phyloP scores from a whole-genome alignment of 108 stramenopile genomes.

The Discostella stelligeroides region DNA sequence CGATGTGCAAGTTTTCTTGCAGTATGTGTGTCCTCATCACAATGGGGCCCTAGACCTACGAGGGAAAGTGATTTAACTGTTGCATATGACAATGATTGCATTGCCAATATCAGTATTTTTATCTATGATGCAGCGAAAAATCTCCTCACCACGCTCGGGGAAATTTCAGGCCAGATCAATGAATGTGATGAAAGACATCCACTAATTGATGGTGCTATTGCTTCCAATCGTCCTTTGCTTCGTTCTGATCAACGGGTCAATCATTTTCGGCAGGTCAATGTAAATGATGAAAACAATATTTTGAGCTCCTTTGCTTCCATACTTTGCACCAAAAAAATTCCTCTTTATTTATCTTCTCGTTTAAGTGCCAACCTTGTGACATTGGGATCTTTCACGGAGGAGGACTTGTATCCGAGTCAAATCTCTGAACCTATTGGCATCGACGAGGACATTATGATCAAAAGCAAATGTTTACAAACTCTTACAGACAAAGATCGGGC shows the following conservation, averaged over 20 bases:
- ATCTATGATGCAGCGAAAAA: conserved; percentile 62
- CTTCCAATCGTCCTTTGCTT: no score
- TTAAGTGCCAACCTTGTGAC: conserved; percentile 32
- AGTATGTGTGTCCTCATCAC: conserved; percentile 34
- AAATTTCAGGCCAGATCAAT: conserved; percentile 59
- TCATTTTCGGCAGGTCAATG: no score
- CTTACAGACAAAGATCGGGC: conserved; percentile 90
- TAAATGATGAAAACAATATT: conserved; percentile 63
- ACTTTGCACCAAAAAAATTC: conserved; percentile 43
- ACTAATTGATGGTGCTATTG: no score
- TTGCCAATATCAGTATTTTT: conserved; percentile 37
- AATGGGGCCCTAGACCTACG: background rate
- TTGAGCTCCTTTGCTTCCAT: conserved; percentile 61
- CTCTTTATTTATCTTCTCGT: conserved; percentile 27
- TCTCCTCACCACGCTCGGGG: conserved; percentile 63
- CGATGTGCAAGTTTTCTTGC: conserved; percentile 48
- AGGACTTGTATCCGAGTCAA: no score
- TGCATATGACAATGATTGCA: no score
- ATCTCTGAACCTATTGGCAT: no score
- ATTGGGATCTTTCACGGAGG: conserved; percentile 28
- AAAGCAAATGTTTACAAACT: no score
- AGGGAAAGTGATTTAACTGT: conserved; percentile 1
- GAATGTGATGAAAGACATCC: no score
- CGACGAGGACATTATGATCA: no score
- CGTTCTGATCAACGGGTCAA: no score